phyloP scores from a whole-genome alignment of 352 stramenopile genomes.

The Poterioochromonas sp. region DNA sequence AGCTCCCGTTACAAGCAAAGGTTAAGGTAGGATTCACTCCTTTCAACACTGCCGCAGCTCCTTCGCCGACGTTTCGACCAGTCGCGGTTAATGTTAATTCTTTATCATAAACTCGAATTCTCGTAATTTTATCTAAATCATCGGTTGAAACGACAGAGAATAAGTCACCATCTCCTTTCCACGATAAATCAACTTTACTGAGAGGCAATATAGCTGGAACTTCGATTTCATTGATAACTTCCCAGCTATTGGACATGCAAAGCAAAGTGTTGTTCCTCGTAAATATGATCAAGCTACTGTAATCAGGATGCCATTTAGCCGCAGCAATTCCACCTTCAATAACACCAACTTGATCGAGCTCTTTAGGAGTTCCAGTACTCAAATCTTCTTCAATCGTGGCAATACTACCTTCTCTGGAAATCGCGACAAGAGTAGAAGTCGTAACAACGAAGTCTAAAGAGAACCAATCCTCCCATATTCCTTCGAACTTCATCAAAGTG shows the following conservation, averaged over 20 bases:
- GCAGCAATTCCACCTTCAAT: background rate
- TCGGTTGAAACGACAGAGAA: constrained; percentile 8
- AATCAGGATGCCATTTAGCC: background rate
- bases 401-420: background rate
- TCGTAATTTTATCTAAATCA: background rate
- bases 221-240: background rate
- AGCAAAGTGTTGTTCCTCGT: constrained; percentile 19
- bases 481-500: too few species aligned
- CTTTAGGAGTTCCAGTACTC: too few species aligned
- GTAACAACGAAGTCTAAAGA: background rate
- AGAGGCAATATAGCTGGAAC: background rate
- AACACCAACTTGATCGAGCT: background rate
- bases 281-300: background rate
- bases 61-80: constrained; percentile 1
- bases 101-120: background rate
- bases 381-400: background rate
- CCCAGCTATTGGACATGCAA: background rate
- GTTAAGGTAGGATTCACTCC: background rate
- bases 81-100: background rate
- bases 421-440: background rate
- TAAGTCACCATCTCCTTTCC: background rate
- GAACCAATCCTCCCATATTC: background rate
- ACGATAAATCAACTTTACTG: background rate
- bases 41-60: background rate
- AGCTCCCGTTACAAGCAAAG: constrained; percentile 4